Conservation (phyloP, 305 asterid genomes). For the Solanum chacoense region DNA sequence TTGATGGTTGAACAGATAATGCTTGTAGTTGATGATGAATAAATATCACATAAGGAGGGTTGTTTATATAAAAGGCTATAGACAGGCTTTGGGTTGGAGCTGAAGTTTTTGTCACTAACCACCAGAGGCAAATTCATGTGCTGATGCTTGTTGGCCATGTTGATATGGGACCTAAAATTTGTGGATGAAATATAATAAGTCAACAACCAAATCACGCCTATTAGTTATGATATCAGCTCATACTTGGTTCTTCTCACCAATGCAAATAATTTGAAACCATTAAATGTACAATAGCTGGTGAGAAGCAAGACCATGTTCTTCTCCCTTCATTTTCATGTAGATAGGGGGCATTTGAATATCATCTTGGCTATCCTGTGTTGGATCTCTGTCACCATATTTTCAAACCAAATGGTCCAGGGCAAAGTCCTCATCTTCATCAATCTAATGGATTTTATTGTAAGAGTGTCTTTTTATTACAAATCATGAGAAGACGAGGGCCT, state of each 20-base stretch:
- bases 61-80: not conserved
- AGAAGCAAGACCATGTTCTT: not conserved
- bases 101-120: not conserved
- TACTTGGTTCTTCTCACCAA: not conserved
- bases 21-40: not conserved
- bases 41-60: not conserved
- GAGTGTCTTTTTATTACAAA: not conserved
- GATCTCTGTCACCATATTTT: not conserved
- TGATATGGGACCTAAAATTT: not conserved
- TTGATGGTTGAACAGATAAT: not conserved
- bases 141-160: not conserved
- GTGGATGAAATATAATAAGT: not conserved
- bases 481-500: not conserved
- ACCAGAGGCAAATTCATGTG: not conserved
- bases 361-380: not conserved
- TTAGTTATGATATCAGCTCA: not conserved
- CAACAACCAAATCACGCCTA: not conserved
- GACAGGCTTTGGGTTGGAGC: not conserved
- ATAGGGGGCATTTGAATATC: not conserved
- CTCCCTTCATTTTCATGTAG: not conserved
- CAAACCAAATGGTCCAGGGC: not conserved
- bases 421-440: not conserved
- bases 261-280: not conserved
- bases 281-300: not conserved
- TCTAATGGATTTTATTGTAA: not conserved